These are phyloP conservation scores for Monocercomonoides exilis DNA, from an alignment of 78 protist species.

Conservation along the genomic window DNA sequence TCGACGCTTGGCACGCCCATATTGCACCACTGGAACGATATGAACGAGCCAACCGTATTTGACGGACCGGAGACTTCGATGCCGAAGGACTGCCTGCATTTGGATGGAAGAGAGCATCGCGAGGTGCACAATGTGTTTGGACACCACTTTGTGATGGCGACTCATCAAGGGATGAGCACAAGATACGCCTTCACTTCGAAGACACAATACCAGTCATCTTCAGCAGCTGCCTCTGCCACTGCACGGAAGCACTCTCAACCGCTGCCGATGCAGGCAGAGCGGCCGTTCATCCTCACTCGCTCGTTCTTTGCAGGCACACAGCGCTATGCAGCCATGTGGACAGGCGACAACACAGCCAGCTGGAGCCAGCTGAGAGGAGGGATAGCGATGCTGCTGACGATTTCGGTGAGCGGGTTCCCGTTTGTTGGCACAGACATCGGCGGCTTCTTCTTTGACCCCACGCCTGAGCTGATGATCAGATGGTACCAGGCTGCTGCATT, in stretches of 20 bases:
- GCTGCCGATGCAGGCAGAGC: slow-evolving; percentile 11
- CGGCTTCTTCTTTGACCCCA: slow-evolving; percentile 91
- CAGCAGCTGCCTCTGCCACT: not conserved
- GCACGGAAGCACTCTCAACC: not conserved
- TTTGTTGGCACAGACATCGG: slow-evolving; percentile 91
- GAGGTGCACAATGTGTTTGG: slow-evolving; percentile 95
- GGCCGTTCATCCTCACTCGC: slow-evolving; percentile 94
- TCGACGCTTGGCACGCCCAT: slow-evolving; percentile 58
- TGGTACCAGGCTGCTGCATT: slow-evolving; percentile 89
- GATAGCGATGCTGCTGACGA: slow-evolving; percentile 73
- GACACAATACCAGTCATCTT: not conserved
- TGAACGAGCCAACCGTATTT: slow-evolving; percentile 97
- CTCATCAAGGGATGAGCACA: slow-evolving; percentile 12
- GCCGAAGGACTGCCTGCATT: slow-evolving; percentile 77
- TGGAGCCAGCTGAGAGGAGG: slow-evolving; percentile 79
- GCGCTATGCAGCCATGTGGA: slow-evolving; percentile 93
- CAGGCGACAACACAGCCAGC: slow-evolving; percentile 93
- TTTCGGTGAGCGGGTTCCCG: slow-evolving; percentile 73
- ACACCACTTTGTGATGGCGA: slow-evolving; percentile 45
- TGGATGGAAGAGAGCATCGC: slow-evolving; percentile 67
- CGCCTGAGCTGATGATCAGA: slow-evolving; percentile 74
- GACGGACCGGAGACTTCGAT: slow-evolving; percentile 91
- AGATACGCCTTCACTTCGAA: not conserved
- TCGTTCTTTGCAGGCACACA: slow-evolving; percentile 92
- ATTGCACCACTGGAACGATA: slow-evolving; percentile 94